Base-by-base conservation (phyloP, 805 yeast genomes). In the Wickerhamiella azymoides region DNA sequence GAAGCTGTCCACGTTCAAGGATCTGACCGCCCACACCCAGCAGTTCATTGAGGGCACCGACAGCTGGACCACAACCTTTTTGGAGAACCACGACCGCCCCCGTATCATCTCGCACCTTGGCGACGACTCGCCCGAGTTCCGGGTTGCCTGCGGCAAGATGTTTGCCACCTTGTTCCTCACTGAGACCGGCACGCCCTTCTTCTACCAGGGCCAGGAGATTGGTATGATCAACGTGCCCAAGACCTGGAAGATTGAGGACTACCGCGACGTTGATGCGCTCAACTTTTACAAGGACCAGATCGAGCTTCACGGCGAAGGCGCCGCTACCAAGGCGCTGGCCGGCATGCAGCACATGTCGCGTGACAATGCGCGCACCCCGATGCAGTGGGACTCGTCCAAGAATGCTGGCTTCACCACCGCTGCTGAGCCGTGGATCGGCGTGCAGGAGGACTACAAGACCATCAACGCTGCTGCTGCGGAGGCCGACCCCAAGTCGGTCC, bases 141-240 rank as follows among this genome's bases (percentile, higher is more conserved):
- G 68, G 39, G 62, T 54, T 43, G 55, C 59, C 43, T 65, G 74
- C 25, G 74, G 75, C 25, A 75, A 75, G 59, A 58, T 73, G 55
- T 55, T 75, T 50, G 65, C 76, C 14, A 50, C 69, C 40, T 57
- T 75, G 55, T 67, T 69, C 50, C 46, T 65, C 10, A 54, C 76
- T 11, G 64, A 73, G 51, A 69, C 74, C 25, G 79, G 80, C 41
- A 73, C 80, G 11, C 58, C 73, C 45, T 76, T 65, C 59, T 60
- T 76, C 35, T 76, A 74, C 59, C 79, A 76, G 59, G 80, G 80
- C 43, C 80, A 76, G 57, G 80, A 76, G 53, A 62, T 76, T 49
- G 80, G 76, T 28, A 71, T 70, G 72, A 66, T 67, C 45, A 75
- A 75, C 55, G 58, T 73, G 26, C 66, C 73, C 18, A 54, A 60